A percentile compares a stretch with the other conserved stretches of the same genome.
Conservation (phyloP, 179 eudicot species). For the Silene vulgaris region DNA sequence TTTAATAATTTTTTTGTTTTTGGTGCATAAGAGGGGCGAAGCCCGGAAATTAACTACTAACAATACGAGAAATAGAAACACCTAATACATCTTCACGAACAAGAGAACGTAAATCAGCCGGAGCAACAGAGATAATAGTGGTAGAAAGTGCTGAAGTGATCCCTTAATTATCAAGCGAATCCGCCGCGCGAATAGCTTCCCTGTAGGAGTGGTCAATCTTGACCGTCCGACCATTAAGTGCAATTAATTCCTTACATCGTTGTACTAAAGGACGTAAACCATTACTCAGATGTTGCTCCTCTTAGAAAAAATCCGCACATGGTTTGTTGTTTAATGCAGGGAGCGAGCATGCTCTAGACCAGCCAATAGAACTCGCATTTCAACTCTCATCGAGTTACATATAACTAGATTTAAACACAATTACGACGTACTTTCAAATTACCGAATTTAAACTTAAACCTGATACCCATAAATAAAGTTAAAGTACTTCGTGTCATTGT, state of each 20-base stretch:
- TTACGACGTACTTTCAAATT: too few species aligned
- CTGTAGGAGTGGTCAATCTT: background rate
- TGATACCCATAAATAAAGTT: too few species aligned
- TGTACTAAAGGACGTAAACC: background rate
- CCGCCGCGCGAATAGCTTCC: too few species aligned
- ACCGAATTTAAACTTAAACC: too few species aligned
- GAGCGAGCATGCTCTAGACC: background rate
- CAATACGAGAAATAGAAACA: background rate
- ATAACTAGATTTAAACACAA: too few species aligned
- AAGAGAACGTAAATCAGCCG: background rate
- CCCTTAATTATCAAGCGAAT: too few species aligned
- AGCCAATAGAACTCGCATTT: background rate
- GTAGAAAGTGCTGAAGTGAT: background rate
- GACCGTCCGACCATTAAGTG: background rate
- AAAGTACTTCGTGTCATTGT: too few species aligned
- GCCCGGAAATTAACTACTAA: background rate
- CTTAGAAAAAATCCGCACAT: background rate
- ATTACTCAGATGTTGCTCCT: background rate
- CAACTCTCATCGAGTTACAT: background rate
- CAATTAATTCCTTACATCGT: background rate
- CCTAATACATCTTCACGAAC: background rate
- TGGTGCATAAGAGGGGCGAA: background rate
- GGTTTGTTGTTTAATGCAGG: background rate
- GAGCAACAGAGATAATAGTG: background rate
- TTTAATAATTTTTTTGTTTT: background rate